These are phyloP conservation scores for Jamesozyma gamospora DNA, from an alignment of 805 yeast genomes.

Conservation along the genomic window DNA sequence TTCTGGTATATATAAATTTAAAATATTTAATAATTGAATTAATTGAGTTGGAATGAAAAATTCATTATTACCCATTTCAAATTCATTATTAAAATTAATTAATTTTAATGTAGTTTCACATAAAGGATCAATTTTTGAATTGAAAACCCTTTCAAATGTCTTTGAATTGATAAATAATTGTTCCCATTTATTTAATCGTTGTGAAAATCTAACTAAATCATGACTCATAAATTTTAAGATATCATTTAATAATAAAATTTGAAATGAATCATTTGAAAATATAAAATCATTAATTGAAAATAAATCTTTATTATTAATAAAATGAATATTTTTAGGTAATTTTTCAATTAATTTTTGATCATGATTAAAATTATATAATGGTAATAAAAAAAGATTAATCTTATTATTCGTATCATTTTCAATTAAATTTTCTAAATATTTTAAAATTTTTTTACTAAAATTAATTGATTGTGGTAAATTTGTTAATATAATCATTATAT, in stretches of 20 bases:
- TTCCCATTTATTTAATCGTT: conserved; percentile 12
- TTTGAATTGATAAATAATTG: conserved; percentile 19
- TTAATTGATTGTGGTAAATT: conserved; percentile 18
- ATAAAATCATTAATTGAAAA: conserved; percentile 3
- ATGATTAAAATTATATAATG: conserved; percentile 14
- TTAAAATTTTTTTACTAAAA: conserved; percentile 13
- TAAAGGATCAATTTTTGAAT: conserved; percentile 16
- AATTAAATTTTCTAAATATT: conserved; percentile 11
- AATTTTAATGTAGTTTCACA: conserved; percentile 14
- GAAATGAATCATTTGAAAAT: conserved; percentile 22
- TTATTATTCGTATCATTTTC: conserved; percentile 17
- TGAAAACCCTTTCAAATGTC: conserved; percentile 7
- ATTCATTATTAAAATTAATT: background rate
- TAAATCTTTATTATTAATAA: conserved; percentile 11
- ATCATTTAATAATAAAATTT: conserved; percentile 23
- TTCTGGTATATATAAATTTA: conserved; percentile 18
- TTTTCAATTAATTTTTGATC: conserved; percentile 2
- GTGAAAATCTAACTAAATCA: conserved; percentile 17
- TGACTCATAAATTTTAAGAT: conserved; percentile 19
- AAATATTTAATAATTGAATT: conserved; percentile 18
- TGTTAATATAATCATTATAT: conserved; percentile 21
- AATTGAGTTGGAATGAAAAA: conserved; percentile 22
- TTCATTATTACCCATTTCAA: conserved; percentile 3
- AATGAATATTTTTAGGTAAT: conserved; percentile 15
- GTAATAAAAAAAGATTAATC: conserved; percentile 20